Conservation (phyloP, 2,329 filamentous ascomycete genomes). For the Talaromyces sp. region DNA sequence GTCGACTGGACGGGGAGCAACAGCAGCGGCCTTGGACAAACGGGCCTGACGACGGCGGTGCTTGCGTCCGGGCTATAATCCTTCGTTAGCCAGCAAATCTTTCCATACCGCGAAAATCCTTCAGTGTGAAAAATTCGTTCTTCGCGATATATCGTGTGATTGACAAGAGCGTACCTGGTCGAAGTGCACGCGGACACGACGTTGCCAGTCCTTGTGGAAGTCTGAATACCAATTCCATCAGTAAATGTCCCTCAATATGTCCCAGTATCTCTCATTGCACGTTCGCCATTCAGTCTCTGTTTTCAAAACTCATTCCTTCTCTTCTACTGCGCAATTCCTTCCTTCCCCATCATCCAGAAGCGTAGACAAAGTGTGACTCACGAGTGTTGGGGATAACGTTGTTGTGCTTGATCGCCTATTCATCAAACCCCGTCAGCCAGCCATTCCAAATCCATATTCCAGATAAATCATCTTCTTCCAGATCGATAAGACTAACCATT, state of each 20-base stretch:
- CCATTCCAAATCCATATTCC: not conserved
- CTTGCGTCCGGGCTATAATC: constrained; percentile 85
- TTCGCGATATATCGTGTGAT: not conserved
- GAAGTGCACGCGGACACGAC: constrained; percentile 98
- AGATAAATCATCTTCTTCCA: not conserved
- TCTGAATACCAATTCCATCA: constrained; percentile 53
- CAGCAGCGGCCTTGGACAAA: constrained; percentile 87
- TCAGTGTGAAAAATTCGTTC: not conserved
- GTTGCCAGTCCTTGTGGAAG: constrained; percentile 99
- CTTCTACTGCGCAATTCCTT: not conserved
- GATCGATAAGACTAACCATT: constrained; percentile 41
- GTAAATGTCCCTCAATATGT: constrained; percentile 21
- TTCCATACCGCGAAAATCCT: constrained; percentile 8
- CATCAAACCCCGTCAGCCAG: constrained; percentile 4
- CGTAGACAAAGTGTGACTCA: constrained; percentile 48
- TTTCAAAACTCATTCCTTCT: not conserved
- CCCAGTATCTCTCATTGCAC: constrained; percentile 16
- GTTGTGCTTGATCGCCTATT: constrained; percentile 98
- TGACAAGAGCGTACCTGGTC: constrained; percentile 75
- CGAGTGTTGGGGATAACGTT: constrained; percentile 96
- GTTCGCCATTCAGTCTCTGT: constrained; percentile 16
- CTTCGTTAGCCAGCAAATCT: not conserved
- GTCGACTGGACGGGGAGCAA: constrained; percentile 96
- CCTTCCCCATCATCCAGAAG: not conserved
- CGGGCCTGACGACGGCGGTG: constrained; percentile 85